Base-by-base conservation (phyloP, 1,284 basidiomycete genomes). In the Sporisorium scitamineum region DNA sequence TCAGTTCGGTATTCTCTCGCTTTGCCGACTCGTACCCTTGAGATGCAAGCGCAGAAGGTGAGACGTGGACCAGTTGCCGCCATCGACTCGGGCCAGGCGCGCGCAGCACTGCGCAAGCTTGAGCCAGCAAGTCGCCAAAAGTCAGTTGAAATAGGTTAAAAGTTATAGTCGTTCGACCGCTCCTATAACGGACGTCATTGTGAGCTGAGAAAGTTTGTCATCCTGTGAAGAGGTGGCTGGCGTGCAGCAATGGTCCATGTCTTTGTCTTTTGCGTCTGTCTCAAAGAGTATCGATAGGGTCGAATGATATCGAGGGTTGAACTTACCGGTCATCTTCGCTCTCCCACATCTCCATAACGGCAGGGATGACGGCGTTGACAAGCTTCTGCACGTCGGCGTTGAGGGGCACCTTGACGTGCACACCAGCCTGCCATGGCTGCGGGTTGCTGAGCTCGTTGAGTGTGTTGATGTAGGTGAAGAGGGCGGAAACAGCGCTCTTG, bases 271-370 rank as follows among this genome's bases (percentile, higher is more conserved):
- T 73, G 58, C 71, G 50, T 44, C 54, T 59, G 53, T 54, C 63
- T 45, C 50, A 31, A 29, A 18, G 26, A 41, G 34, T 34, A 34
- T 34, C 34, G 34, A 34, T 51, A 34, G 56, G 8, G n/a, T 16
- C n/a, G 26, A 29, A 22, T 5, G 1, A 8, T 52, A 55, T 91
- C 95, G 89, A 84, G 2, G 34, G n/a, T 5, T 13, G 53, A 62
- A 91, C 95, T 89, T 84, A 97, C 95, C 97, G 95, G 88, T 98
- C 95, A 84, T 99, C 97, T 87, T 99, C 96, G 10, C 91, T 91
- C 85, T 93, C 92, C 88, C 94, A 97, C 89, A 95, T 91, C 70
- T 95, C 93, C 76, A 98, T 86, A 47, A 99, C 89, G 50, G 90
- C 89, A 10, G 90, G 90, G 51, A 98, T 86, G 57, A 92, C 90